Conservation (phyloP, 2,329 filamentous ascomycete species). For the Eutypa lata region DNA sequence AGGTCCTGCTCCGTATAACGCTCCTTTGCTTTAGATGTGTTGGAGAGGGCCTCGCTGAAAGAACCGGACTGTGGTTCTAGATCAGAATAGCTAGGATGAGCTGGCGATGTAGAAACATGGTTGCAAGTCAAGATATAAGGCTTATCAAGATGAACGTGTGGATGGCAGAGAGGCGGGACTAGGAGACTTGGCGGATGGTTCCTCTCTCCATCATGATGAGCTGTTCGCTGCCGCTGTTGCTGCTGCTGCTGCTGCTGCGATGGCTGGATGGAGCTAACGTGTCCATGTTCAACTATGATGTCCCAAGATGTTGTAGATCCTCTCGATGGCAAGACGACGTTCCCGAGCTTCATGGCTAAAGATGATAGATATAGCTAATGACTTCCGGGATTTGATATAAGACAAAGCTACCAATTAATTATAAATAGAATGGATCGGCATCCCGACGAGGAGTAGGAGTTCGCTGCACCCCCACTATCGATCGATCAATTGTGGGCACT, state of each 20-base stretch:
- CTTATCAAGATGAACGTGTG: constrained; percentile 71
- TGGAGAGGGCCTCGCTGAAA: constrained; percentile 62
- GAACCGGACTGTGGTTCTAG: constrained; percentile 58
- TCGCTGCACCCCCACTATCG: no score
- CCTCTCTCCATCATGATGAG: no score
- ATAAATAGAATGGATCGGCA: no score
- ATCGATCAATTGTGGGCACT: no score
- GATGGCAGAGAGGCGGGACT: constrained; percentile 57
- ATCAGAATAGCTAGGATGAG: constrained; percentile 57
- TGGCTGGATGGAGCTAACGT: constrained; percentile 14
- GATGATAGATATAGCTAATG: background rate
- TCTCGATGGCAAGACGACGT: constrained; percentile 13
- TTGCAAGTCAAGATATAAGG: no score
- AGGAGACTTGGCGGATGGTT: constrained; percentile 27
- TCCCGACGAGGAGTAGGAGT: no score
- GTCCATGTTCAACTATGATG: constrained; percentile 14
- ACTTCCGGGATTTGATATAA: background rate
- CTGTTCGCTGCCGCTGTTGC: constrained; percentile 1
- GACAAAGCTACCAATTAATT: background rate
- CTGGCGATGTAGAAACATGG: no score
- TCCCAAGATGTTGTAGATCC: constrained; percentile 11
- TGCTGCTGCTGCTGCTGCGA: constrained; percentile 5
- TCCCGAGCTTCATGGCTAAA: constrained; percentile 11
- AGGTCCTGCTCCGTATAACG: constrained; percentile 62
- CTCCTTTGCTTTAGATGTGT: constrained; percentile 53